A percentile compares a stretch with the other conserved stretches of the same genome.
These are phyloP conservation scores for Delitschia confertaspora DNA, from an alignment of 495 filamentous ascomycete genomes.

Conservation along the genomic window DNA sequence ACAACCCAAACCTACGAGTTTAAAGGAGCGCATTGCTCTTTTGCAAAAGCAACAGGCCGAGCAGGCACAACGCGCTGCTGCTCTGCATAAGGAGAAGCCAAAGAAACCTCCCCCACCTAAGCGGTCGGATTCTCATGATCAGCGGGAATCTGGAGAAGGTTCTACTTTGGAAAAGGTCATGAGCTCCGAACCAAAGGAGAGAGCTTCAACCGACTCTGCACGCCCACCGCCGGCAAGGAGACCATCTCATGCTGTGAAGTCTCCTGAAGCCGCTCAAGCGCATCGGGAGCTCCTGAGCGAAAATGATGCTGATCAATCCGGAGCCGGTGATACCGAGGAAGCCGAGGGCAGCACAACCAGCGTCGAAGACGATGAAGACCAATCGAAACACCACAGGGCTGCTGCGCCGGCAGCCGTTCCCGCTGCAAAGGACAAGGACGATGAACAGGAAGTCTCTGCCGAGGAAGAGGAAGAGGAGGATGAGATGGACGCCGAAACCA, in stretches of 20 bases:
- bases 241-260: constrained; percentile 42
- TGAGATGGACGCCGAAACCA: constrained; percentile 84
- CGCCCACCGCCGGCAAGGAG: constrained; percentile 31
- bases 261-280: constrained; percentile 43
- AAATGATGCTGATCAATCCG: constrained; percentile 87
- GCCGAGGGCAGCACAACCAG: constrained; percentile 66
- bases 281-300: constrained; percentile 55
- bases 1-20: constrained; percentile 76
- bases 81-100: constrained; percentile 75
- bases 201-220: constrained; percentile 32
- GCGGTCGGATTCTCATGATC: constrained; percentile 48
- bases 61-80: constrained; percentile 68
- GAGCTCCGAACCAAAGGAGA: constrained; percentile 23
- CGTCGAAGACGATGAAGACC: constrained; percentile 63
- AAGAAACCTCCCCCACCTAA: constrained; percentile 69
- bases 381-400: constrained; percentile 13
- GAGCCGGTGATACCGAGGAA: constrained; percentile 75
- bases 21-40: constrained; percentile 90
- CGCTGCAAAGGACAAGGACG: constrained; percentile 24
- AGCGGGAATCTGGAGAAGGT: constrained; percentile 18
- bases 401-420: constrained; percentile 16
- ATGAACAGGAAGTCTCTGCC: constrained; percentile 39
- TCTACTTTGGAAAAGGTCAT: constrained; percentile 21
- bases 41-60: constrained; percentile 91
- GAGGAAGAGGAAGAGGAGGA: constrained; percentile 76